Conservation (phyloP, 2,329 filamentous ascomycete species). For the Sclerotinia minor region DNA sequence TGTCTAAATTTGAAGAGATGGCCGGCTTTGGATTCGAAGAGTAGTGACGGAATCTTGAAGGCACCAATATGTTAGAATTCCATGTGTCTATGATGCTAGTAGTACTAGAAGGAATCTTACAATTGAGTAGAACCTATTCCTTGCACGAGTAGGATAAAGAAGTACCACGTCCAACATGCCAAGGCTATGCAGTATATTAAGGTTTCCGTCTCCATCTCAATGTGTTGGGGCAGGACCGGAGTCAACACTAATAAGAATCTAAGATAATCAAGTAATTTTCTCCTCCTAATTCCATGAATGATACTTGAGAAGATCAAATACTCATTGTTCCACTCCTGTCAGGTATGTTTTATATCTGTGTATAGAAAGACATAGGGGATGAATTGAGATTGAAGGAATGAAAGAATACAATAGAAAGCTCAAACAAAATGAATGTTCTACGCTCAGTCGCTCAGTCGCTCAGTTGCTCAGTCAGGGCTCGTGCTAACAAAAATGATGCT, state of each 20-base stretch:
- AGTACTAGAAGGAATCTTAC: constrained; percentile 42
- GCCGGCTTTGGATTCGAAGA: constrained; percentile 52
- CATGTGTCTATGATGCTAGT: not conserved
- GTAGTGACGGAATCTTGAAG: constrained; percentile 54
- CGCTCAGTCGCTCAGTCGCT: not conserved
- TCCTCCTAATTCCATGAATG: not conserved
- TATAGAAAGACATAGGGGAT: too few relatives aligned
- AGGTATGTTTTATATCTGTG: not conserved
- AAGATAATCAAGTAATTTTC: not conserved
- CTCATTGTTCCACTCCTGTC: not conserved
- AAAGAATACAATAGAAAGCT: not conserved
- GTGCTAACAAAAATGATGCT: not conserved
- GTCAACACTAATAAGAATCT: not conserved
- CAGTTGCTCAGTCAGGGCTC: not conserved
- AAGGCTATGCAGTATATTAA: constrained; percentile 45
- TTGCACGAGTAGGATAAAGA: constrained; percentile 55
- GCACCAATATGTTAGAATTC: constrained; percentile 2
- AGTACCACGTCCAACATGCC: constrained; percentile 55
- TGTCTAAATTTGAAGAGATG: constrained; percentile 52
- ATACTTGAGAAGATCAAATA: too few relatives aligned
- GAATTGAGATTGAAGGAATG: too few relatives aligned
- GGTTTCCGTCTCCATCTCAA: constrained; percentile 29
- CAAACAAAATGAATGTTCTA: not conserved
- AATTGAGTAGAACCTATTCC: constrained; percentile 56
- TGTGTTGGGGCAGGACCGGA: not conserved